Conservation (phyloP, 768 basidiomycete species). For the Serendipita indica region DNA sequence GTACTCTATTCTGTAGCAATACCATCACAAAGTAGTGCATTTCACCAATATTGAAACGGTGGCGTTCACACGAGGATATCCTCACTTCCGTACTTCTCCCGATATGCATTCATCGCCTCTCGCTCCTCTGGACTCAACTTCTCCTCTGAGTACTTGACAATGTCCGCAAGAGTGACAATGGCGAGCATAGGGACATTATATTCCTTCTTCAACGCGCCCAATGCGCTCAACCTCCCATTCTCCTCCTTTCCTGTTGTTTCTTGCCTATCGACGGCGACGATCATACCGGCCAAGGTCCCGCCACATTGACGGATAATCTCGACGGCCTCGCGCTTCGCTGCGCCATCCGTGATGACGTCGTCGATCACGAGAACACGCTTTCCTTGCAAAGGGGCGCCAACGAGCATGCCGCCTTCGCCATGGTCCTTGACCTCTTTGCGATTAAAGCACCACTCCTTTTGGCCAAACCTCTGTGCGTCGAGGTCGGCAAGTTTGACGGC, state of each 20-base stretch:
- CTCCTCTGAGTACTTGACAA: conserved; percentile 70
- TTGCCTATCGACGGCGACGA: conserved; percentile 75
- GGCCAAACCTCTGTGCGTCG: not conserved
- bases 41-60: not conserved
- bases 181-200: conserved; percentile 1
- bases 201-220: conserved; percentile 66
- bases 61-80: not conserved
- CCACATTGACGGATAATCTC: conserved; percentile 51
- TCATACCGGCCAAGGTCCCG: conserved; percentile 76
- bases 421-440: conserved; percentile 94
- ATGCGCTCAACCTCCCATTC: conserved; percentile 51
- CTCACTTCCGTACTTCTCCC: conserved; percentile 44
- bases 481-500: conserved; percentile 40
- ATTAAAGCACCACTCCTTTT: conserved; percentile 38
- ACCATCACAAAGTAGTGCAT: not conserved
- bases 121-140: conserved; percentile 51
- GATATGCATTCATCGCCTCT: conserved; percentile 60
- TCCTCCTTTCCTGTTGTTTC: conserved; percentile 74
- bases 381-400: conserved; percentile 71
- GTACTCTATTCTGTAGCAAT: not conserved
- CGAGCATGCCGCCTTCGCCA: conserved; percentile 85
- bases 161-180: conserved; percentile 40
- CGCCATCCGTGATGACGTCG: conserved; percentile 91
- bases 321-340: conserved; percentile 73
- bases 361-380: conserved; percentile 80